Evolutionary conservation across 2,329 filamentous ascomycete genomes (phyloP), one percentile per base, ranked within the genome.

Genomic region (Trichoderma sp.): DNA sequence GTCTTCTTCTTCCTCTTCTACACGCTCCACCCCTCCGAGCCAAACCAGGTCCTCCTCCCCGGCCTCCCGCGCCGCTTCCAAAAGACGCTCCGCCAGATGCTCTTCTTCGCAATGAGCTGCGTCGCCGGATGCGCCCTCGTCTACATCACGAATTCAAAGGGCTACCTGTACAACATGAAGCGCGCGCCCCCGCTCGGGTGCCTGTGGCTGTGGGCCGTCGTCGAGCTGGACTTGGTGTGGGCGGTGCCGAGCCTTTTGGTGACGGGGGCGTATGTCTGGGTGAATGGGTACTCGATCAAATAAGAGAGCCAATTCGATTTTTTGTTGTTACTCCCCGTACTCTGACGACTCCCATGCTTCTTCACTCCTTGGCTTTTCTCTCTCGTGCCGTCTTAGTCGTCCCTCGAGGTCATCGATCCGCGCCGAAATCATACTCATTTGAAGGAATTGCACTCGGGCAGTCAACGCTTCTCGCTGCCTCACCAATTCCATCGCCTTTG

Each of bases 151-250:
- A 98, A 98, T 81, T 89, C 87, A 35, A 90, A 92, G 78, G 91
- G 93, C 5, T 98, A 98, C 81, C 91, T 97, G 79, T 93, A 93
- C 7, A 92, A 97, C 24, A 95, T 98, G 94, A 97, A 98, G 86
- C 92, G 91, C 77, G 93, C 95, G 0, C 97, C 97, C n/a, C 92
- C 95, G 6, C 83, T 98, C 16, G 97, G 95, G 0, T 96, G 94
- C 56, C 83, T 98, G 21, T 98, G 96, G 95, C 89, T 98, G 5
- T 98, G 96, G 95, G 91, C 93, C 38, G 92, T 98, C 27, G 89
- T 98, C 64, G 97, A 99, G 85, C 89, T 98, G 85, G 89, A 94
- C 74, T 86, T 97, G 56, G 81, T 87, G 0, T 91, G 90, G 80
- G 94, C 93, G 0, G 85, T 92, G 1, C 78, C 84, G 14, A 92